Conservation (phyloP, 2,329 filamentous ascomycete species). For the Orbilia quercus region DNA sequence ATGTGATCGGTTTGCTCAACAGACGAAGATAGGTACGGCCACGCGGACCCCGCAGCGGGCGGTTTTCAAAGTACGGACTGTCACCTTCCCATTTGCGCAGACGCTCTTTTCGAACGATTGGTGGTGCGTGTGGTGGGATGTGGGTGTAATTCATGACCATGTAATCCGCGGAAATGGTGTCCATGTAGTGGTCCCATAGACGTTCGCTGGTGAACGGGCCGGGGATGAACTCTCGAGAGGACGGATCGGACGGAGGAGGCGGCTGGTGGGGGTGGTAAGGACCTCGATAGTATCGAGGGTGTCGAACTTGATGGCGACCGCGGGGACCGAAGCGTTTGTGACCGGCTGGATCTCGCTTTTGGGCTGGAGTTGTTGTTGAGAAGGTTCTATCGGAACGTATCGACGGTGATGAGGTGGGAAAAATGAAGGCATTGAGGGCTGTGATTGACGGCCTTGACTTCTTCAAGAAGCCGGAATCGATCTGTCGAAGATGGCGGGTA, state of each 20-base stretch:
- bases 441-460: slow-evolving; percentile 42
- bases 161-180: slow-evolving; percentile 85
- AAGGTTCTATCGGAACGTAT: slow-evolving; percentile 27
- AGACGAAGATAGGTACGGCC: slow-evolving; percentile 78
- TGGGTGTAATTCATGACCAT: slow-evolving; percentile 90
- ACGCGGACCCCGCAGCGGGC: slow-evolving; percentile 83
- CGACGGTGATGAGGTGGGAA: slow-evolving; percentile 16
- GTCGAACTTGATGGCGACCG: slow-evolving; percentile 84
- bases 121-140: slow-evolving; percentile 78
- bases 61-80: slow-evolving; percentile 93
- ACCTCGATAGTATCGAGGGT: slow-evolving; percentile 93
- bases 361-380: slow-evolving; percentile 42
- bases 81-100: slow-evolving; percentile 87
- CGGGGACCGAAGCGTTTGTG: slow-evolving; percentile 63
- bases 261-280: slow-evolving; percentile 93
- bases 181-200: slow-evolving; percentile 88
- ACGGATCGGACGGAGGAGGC: slow-evolving; percentile 84
- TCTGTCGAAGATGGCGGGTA: slow-evolving; percentile 22
- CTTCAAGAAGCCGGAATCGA: slow-evolving; percentile 26
- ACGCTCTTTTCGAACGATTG: slow-evolving; percentile 71
- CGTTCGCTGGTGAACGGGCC: slow-evolving; percentile 91
- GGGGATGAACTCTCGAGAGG: slow-evolving; percentile 86
- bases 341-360: slow-evolving; percentile 44
- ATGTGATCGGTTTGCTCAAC: slow-evolving; percentile 78
- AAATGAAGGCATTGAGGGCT: slow-evolving; percentile 45